phyloP scores from a whole-genome alignment of 208 protist species.

The Acanthamoeba healyi region DNA sequence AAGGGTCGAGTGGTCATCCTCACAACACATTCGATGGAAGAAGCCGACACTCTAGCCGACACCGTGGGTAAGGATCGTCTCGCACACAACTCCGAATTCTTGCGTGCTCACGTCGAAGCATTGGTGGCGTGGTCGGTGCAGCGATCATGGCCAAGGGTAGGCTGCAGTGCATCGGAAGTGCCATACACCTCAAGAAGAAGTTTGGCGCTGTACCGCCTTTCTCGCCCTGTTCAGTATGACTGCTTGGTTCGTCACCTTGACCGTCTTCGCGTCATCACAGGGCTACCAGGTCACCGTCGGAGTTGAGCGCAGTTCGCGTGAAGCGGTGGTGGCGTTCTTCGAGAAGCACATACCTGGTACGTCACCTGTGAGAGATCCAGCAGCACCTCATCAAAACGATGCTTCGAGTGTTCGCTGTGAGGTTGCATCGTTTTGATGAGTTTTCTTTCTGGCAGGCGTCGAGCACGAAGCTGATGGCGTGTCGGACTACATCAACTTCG shows the following conservation, averaged over 20 bases:
- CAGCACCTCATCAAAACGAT: no score
- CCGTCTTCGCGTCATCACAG: neutral
- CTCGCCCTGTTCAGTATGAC: neutral
- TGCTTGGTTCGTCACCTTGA: no score
- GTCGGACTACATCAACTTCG: conserved; percentile 48
- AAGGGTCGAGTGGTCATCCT: conserved; percentile 77
- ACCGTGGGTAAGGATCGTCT: neutral
- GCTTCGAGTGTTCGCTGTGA: no score
- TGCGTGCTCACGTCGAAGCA: neutral
- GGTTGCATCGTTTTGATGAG: no score
- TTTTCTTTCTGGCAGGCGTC: neutral
- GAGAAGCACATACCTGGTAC: neutral
- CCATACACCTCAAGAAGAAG: conserved; percentile 71
- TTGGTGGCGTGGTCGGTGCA: neutral
- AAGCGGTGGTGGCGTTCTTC: conserved; percentile 28
- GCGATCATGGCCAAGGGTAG: conserved; percentile 68
- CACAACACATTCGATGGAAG: conserved; percentile 81
- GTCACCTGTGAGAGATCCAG: no score
- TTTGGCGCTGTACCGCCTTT: conserved; percentile 18
- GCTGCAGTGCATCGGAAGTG: conserved; percentile 61
- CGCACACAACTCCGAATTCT: no score
- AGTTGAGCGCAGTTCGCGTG: neutral
- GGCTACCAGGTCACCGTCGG: conserved; percentile 53
- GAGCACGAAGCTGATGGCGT: conserved; percentile 37
- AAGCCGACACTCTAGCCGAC: conserved; percentile 66